Percentiles rank a stretch among this genome's conserved stretches.
These are phyloP conservation scores for Yamadazyma spencermartinsiae DNA, from an alignment of 1,139 yeast species.

Conservation along the genomic window DNA sequence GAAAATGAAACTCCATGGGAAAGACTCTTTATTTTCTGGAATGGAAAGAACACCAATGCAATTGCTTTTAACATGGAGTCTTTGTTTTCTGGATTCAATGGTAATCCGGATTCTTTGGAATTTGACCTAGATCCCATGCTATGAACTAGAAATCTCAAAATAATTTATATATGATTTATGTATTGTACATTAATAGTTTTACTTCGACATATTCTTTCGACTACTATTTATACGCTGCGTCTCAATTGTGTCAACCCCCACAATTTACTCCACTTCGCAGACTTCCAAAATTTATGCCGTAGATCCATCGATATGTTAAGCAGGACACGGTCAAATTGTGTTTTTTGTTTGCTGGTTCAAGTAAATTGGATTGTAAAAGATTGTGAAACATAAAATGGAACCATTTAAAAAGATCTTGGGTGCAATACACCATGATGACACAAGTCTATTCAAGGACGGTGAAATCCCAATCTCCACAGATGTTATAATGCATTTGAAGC, in stretches of 20 bases:
- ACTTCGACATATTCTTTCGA: too few species aligned
- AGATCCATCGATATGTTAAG: too few species aligned
- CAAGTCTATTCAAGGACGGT: not conserved
- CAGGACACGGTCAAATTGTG: too few species aligned
- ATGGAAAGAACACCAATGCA: not conserved
- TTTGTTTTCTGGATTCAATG: conserved; percentile 5
- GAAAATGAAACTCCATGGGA: not conserved
- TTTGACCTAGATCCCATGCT: not conserved
- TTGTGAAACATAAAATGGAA: too few species aligned
- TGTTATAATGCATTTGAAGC: conserved; percentile 31
- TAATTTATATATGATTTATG: not conserved
- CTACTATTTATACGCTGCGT: too few species aligned
- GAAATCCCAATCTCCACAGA: conserved; percentile 17
- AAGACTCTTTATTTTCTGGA: not conserved
- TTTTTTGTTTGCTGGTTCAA: too few species aligned
- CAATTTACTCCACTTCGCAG: not conserved
- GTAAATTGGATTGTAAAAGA: too few species aligned
- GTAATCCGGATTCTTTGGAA: not conserved
- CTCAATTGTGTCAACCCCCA: not conserved
- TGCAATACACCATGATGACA: not conserved
- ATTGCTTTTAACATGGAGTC: conserved; percentile 3
- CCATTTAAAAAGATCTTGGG: not conserved
- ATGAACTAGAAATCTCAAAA: not conserved
- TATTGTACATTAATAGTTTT: not conserved
- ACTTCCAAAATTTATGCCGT: not conserved